Evolutionary conservation across 805 yeast species (phyloP), one percentile per base, ranked within the genome.

Genomic region (Jamesozyma piceae): DNA sequence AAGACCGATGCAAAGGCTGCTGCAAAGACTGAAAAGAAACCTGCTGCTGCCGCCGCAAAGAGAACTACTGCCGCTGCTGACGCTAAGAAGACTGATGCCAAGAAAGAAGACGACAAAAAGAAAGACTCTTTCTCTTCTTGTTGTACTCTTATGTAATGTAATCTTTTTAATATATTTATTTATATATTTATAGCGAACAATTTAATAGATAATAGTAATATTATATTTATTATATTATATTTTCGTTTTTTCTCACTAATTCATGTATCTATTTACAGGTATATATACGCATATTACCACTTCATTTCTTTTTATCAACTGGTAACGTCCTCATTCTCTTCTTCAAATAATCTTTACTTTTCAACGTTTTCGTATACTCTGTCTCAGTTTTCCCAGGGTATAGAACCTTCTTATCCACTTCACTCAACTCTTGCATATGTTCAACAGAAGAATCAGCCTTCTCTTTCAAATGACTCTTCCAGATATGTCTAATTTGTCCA

Each of bases 331-430:
- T 71, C 44, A 75, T 75, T 45, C 81, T 73, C 44, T 69, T 67
- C 35, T 70, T 68, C 41, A 80, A 62, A 60, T 78, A 80, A 44
- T 71, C 74, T 57, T 71, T 72, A 48, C 73, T 71, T 43, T 72
- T 69, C 55, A 71, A 64, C 50, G 67, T 67, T 53, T 69, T 70
- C 43, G 57, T 60, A 51, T 69, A 63, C 38, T 65, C 68, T 17
- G 73, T 63, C 46, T 73, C 71, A 41, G 68, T 69, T 64, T 78
- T 82, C 24, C 88, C 88, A 2, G 95, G 94, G 58, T 84, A 86
- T 28, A 85, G 50, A 31, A 86, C 64, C 42, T 73, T 69, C 56
- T 74, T 76, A 62, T 84, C 94, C 17, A 72, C 60, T 17, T 77
- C 73, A 50, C 78, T 77, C 37, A 71, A 46, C 15, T 54, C 55